Evolutionary conservation across 139 green algal genomes (phyloP), one percentile per base, ranked within the genome.

Genomic region (Closterium sp.): DNA sequence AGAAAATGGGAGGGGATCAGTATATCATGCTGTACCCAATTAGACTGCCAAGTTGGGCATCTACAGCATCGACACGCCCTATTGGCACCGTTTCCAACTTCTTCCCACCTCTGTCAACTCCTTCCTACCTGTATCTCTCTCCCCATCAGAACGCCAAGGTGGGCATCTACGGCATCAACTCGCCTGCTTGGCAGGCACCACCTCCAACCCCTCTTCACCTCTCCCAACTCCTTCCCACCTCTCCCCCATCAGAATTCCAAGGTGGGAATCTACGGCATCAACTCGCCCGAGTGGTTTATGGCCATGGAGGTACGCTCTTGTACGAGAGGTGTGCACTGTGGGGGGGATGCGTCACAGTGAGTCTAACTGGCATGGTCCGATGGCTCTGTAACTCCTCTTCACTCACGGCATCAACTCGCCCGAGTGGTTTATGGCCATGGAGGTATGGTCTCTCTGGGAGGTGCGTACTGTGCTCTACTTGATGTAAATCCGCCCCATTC

Each of bases 351-450:
- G n/a, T n/a, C n/a, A n/a, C n/a, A n/a, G n/a, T n/a, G n/a, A n/a
- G n/a, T n/a, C n/a, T n/a, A n/a, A n/a, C n/a, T n/a, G n/a, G n/a
- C n/a, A n/a, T n/a, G n/a, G n/a, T n/a, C n/a, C n/a, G n/a, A n/a
- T n/a, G n/a, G n/a, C n/a, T n/a, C n/a, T n/a, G n/a, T n/a, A n/a
- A n/a, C n/a, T n/a, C n/a, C n/a, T n/a, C n/a, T n/a, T n/a, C n/a
- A n/a, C n/a, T n/a, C n/a, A 94, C 91, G 91, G 91, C 0, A 31
- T 70, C 34, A 94, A 94, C 93, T 94, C 31, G 9, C 31, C 88
- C 21, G 89, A 94, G 19, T 94, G 91, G 91, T 31, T 94, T 10
- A 93, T 93, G 31, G 88, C 91, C 32, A 93, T 93, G 91, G 91
- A 93, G 87, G 38, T 50, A 50, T 9, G 34, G 1, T 42, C 0